Conservation (phyloP, 345 rosid genomes). For the Hibiscus tridactylites region DNA sequence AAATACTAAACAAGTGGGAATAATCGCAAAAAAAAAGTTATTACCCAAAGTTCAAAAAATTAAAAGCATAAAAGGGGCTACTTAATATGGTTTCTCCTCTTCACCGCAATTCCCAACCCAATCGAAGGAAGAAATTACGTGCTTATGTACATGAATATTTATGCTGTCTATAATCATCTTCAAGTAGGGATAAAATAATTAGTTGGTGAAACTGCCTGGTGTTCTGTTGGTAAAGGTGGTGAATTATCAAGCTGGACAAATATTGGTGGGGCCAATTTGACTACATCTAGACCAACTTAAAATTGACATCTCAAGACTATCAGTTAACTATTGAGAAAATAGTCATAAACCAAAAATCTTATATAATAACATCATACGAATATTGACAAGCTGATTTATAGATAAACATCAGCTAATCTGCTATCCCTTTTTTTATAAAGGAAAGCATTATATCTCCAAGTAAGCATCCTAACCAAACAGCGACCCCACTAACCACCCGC, state of each 20-base stretch:
- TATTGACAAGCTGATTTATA: not conserved
- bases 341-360: not conserved
- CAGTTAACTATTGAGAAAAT: not conserved
- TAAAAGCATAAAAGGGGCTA: not conserved
- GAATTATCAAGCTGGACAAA: not conserved
- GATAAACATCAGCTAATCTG: not conserved
- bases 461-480: conserved; percentile 1
- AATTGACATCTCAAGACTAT: not conserved
- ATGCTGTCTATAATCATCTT: not conserved
- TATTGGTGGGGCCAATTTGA: not conserved
- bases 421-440: not conserved
- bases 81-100: not conserved
- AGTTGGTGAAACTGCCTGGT: not conserved
- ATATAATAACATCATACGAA: not conserved
- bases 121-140: not conserved
- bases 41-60: not conserved
- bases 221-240: not conserved
- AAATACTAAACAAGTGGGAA: not conserved
- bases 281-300: not conserved
- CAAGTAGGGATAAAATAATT: not conserved
- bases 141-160: not conserved
- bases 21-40: not conserved
- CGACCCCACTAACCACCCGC: not conserved
- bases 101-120: not conserved
- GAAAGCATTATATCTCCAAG: not conserved